A percentile compares a stretch with the other conserved stretches of the same genome.
phyloP scores from a whole-genome alignment of 495 filamentous ascomycete genomes.

The Daldinia caldariorum region DNA sequence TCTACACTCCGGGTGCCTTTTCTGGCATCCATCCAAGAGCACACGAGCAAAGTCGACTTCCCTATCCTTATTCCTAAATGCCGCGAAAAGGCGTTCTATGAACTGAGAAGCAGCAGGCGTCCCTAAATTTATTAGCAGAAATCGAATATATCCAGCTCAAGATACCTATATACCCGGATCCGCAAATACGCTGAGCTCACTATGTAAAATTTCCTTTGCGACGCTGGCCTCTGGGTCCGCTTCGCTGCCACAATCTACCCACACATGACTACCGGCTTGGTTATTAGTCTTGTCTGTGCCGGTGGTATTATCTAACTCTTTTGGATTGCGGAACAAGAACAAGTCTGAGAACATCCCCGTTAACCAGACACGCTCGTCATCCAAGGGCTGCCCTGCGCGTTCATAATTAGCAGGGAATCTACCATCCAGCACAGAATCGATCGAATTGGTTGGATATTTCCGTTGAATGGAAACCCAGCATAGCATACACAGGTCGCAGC shows the following conservation, averaged over 20 bases:
- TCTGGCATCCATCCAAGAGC: constrained; percentile 11
- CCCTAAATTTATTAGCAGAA: background rate
- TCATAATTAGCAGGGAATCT: background rate
- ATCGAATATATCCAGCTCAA: background rate
- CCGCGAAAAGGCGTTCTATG: constrained; percentile 13
- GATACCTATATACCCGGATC: constrained; percentile 36
- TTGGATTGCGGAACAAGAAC: background rate
- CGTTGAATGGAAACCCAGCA: constrained; percentile 22
- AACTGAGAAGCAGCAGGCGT: background rate
- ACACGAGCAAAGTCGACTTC: constrained; percentile 22
- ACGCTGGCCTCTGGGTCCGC: constrained; percentile 17
- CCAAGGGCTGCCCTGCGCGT: constrained; percentile 4
- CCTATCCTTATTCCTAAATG: constrained; percentile 19
- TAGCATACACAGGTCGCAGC: constrained; percentile 31
- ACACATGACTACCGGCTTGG: constrained; percentile 8
- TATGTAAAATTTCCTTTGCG: background rate
- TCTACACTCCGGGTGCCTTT: constrained; percentile 26
- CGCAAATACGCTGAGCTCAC: constrained; percentile 19
- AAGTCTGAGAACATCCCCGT: constrained; percentile 6
- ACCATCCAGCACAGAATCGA: constrained; percentile 30
- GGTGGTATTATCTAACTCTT: background rate
- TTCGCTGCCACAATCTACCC: constrained; percentile 17
- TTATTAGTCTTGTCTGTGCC: background rate
- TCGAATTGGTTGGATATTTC: background rate
- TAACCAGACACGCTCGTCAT: constrained; percentile 29